These are phyloP conservation scores for Globisporangium viniferum DNA, from an alignment of 352 stramenopile genomes.

Conservation along the genomic window DNA sequence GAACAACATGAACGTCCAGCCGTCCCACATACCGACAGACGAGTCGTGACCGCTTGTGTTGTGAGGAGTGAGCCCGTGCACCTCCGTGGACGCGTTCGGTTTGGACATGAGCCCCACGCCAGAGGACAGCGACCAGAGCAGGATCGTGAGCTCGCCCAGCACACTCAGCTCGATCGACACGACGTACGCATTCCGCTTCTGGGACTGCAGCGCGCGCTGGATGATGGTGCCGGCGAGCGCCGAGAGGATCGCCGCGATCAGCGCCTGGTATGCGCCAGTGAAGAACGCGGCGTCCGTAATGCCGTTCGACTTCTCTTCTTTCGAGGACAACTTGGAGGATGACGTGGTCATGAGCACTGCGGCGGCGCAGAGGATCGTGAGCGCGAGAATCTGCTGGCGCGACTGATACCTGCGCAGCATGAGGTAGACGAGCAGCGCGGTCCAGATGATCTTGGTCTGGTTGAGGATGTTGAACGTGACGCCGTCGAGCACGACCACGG, in stretches of 20 bases:
- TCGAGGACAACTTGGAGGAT: conserved; percentile 18
- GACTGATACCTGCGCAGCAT: conserved; percentile 73
- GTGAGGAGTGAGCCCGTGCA: conserved; percentile 10
- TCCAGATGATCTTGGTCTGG: conserved; percentile 90
- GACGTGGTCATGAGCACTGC: conserved; percentile 76
- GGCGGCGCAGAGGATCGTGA: conserved; percentile 63
- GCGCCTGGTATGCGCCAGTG: conserved; percentile 67
- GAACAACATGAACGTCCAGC: conserved; percentile 65
- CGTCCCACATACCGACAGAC: conserved; percentile 46
- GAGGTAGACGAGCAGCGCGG: conserved; percentile 75
- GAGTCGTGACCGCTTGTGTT: conserved; percentile 11
- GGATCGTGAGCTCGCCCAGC: conserved; percentile 56
- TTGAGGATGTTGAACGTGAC: conserved; percentile 87
- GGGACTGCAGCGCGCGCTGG: conserved; percentile 61
- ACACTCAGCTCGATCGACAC: conserved; percentile 80
- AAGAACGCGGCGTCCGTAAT: conserved; percentile 45
- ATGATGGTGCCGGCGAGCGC: conserved; percentile 76
- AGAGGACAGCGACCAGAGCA: conserved; percentile 43
- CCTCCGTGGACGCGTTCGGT: conserved; percentile 11
- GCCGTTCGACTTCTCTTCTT: background rate
- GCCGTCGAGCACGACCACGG: conserved; percentile 70
- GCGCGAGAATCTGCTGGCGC: conserved; percentile 58
- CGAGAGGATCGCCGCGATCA: conserved; percentile 71
- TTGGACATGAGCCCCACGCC: conserved; percentile 17
- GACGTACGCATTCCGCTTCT: conserved; percentile 76